Percentiles rank a stretch among this genome's conserved stretches.
Conservation (phyloP, 805 yeast species). For the Candida loeiensis region DNA sequence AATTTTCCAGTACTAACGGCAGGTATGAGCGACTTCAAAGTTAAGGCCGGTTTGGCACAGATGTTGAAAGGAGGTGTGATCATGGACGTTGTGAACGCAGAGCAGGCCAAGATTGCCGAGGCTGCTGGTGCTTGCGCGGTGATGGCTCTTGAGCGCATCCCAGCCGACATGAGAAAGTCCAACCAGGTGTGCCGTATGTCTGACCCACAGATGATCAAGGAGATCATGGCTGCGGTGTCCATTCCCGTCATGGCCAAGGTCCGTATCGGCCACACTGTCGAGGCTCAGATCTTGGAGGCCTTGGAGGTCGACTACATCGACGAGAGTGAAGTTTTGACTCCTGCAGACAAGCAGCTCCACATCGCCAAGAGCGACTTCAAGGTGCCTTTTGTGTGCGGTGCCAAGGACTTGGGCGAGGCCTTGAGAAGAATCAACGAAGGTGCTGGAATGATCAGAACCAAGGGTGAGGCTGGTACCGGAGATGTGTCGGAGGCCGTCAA, state of each 20-base stretch:
- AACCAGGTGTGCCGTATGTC: slow-evolving; percentile 86
- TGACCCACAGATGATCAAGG: slow-evolving; percentile 75
- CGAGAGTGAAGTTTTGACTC: slow-evolving; percentile 81
- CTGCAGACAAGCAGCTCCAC: slow-evolving; percentile 69
- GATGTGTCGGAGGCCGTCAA: slow-evolving; percentile 79
- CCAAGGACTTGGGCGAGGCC: slow-evolving; percentile 78
- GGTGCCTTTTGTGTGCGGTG: slow-evolving; percentile 83
- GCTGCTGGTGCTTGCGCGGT: slow-evolving; percentile 86
- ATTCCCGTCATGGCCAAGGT: slow-evolving; percentile 85
- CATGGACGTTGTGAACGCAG: slow-evolving; percentile 73
- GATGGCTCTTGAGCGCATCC: slow-evolving; percentile 82
- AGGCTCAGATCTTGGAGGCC: slow-evolving; percentile 72
- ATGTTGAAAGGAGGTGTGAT: slow-evolving; percentile 80
- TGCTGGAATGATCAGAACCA: slow-evolving; percentile 83
- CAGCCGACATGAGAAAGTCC: slow-evolving; percentile 78
- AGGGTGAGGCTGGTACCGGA: slow-evolving; percentile 90
- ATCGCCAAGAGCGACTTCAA: slow-evolving; percentile 57
- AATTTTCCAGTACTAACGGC: not conserved
- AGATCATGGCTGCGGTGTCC: slow-evolving; percentile 66
- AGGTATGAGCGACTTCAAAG: slow-evolving; percentile 41
- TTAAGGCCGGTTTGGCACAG: slow-evolving; percentile 79
- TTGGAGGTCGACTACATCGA: slow-evolving; percentile 76
- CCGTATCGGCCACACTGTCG: slow-evolving; percentile 79
- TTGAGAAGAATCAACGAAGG: slow-evolving; percentile 76
- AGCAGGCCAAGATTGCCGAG: slow-evolving; percentile 79